These are phyloP conservation scores for Ploettnerulaceae sp. DNA, from an alignment of 2,329 filamentous ascomycete genomes.

Conservation along the genomic window DNA sequence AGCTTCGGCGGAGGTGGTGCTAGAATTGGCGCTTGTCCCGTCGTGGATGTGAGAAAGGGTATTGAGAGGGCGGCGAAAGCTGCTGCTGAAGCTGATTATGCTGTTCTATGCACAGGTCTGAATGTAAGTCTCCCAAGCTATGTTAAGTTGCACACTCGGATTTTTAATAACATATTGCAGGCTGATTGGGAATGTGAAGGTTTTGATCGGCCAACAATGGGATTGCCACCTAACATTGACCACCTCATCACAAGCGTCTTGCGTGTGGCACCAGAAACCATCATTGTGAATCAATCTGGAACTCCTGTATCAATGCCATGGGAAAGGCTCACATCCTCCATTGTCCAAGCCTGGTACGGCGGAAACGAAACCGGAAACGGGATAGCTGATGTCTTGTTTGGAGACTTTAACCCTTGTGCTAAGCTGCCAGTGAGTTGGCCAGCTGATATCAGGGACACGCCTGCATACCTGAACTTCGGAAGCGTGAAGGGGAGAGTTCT, in stretches of 20 bases:
- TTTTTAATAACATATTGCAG: neutral
- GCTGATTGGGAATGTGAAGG: constrained; percentile 28
- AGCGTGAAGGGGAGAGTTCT: constrained; percentile 53
- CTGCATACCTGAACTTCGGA: constrained; percentile 54
- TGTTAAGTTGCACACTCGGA: no score
- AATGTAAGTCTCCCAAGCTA: no score
- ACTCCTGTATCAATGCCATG: constrained; percentile 53
- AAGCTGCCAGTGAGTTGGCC: constrained; percentile 59
- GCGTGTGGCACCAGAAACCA: constrained; percentile 51
- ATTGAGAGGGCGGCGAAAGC: constrained; percentile 61
- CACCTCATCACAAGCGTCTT: constrained; percentile 46
- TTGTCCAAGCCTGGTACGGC: constrained; percentile 47
- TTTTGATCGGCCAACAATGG: constrained; percentile 14
- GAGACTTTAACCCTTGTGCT: constrained; percentile 55
- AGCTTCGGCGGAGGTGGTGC: constrained; percentile 56
- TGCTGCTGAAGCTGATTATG: constrained; percentile 66
- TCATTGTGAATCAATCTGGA: constrained; percentile 57
- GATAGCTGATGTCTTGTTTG: constrained; percentile 59
- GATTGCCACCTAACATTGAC: constrained; percentile 28
- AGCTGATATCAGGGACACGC: constrained; percentile 50
- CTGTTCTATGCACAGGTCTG: constrained; percentile 70
- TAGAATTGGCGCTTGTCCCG: constrained; percentile 55
- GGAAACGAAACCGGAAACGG: constrained; percentile 63
- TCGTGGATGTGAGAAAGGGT: constrained; percentile 52
- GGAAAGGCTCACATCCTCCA: constrained; percentile 28